Evolutionary conservation across 345 rosid species (phyloP).

Genomic region (Hypericum perforatum): DNA sequence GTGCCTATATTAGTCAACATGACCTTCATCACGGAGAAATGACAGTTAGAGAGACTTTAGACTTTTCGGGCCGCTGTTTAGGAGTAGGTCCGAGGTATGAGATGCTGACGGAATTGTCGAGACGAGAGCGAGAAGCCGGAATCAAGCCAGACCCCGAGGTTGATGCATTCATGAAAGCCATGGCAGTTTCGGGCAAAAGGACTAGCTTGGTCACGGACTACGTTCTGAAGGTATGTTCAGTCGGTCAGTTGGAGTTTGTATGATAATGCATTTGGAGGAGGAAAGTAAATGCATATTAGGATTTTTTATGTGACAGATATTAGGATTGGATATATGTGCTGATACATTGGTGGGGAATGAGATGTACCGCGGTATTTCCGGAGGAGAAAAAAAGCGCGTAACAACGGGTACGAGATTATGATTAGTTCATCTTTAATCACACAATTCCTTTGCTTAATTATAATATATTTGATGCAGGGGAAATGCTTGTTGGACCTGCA

Average conservation of each 20-base stretch:
- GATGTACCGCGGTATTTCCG: conserved; percentile 57
- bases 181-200: conserved; percentile 32
- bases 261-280: too few species aligned
- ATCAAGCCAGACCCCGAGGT: conserved; percentile 50
- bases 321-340: conserved; percentile 47
- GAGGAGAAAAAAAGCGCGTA: conserved; percentile 55
- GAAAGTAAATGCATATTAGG: neutral
- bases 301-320: conserved; percentile 22
- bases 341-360: conserved; percentile 54
- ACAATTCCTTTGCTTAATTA: neutral
- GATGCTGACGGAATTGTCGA: conserved; percentile 34
- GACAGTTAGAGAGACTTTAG: conserved; percentile 52
- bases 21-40: conserved; percentile 58
- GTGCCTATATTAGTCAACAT: conserved; percentile 53
- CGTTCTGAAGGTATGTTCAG: conserved; percentile 40
- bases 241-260: too few species aligned
- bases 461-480: conserved; percentile 34
- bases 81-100: conserved; percentile 45
- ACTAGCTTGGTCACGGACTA: conserved; percentile 43
- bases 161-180: conserved; percentile 66
- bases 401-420: conserved; percentile 33
- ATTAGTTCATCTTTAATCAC: neutral
- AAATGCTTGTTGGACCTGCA: conserved; percentile 61
- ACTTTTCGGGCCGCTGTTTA: conserved; percentile 49
- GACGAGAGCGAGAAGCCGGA: conserved; percentile 41